Base-by-base conservation (phyloP, 2,329 filamentous ascomycete species). In the Xylogone sp. region DNA sequence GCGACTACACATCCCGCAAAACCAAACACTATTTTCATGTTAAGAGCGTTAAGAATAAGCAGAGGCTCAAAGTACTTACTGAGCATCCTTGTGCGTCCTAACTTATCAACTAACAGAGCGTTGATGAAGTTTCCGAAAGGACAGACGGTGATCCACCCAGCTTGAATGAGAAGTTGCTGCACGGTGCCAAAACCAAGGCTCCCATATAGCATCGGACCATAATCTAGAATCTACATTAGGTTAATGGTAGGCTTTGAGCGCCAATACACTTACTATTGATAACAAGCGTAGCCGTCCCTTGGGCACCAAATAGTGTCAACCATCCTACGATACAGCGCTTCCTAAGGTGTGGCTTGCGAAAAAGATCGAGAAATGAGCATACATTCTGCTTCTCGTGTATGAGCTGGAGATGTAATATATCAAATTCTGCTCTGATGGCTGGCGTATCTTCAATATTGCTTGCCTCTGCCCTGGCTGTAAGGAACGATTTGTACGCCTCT, bases 1-100 rank as follows among this genome's bases (percentile, higher is more conserved):
- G 60, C 57, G 4, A 45, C 47, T 21, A 54, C 52, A 45, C 51
- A 56, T 4, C 53, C 49, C 39, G 59, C 27, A 18, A 61, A 58
- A 19, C 58, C 57, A 20, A 57, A 39, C 4, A 39, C 34, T 39
- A 18, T 39, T 16, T 7, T 16, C 10, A 7, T 16, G n/a, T n/a
- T 39, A 39, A 39, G 34, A 9, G 34, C 8, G 4, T 39, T 4
- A 18, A 39, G 5, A 18, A 6, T 16, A 39, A 18, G n/a, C 34
- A 4, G 34, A 18, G 8, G 5, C 4, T 16, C 8, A 7, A 18
- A 7, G 12, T 18, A 16, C 34, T 39, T 18, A 39, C 34, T 39
- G 12, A 39, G 34, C 8, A 39, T 7, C 13, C 34, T 39, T 7
- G n/a, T 16, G 8, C 34, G 34, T 9, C 34, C 34, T 7, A 39